A percentile compares a stretch with the other conserved stretches of the same genome.
Evolutionary conservation across 2,329 filamentous ascomycete species (phyloP).

Genomic region (Nemania abortiva): DNA sequence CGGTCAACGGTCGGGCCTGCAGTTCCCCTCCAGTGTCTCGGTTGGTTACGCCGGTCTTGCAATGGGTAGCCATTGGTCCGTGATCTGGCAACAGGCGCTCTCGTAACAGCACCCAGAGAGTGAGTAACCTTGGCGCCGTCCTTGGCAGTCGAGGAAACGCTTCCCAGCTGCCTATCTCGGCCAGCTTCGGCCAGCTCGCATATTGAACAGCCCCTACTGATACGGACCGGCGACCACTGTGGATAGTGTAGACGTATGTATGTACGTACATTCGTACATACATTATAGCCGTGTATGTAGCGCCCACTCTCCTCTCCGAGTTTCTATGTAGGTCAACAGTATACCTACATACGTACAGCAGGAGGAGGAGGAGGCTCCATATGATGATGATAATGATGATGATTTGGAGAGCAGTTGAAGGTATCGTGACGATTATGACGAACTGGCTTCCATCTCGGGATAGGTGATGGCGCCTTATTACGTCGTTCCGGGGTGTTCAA

Average conservation of each 20-base stretch:
- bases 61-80: constrained; percentile 24
- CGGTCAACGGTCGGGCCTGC: constrained; percentile 31
- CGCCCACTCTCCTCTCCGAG: not conserved
- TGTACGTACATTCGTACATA: not conserved
- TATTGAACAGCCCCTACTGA: constrained; percentile 27
- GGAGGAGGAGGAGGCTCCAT: not conserved
- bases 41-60: constrained; percentile 31
- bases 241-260: constrained; percentile 6
- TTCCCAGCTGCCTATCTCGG: constrained; percentile 39
- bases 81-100: constrained; percentile 23
- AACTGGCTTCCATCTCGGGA: constrained; percentile 9
- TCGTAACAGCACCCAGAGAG: constrained; percentile 36
- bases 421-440: not conserved
- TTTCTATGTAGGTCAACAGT: not conserved
- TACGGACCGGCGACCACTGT: constrained; percentile 22
- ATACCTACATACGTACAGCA: too few species aligned
- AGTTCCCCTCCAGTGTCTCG: constrained; percentile 25
- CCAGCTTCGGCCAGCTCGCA: constrained; percentile 36
- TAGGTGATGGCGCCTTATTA: constrained; percentile 12
- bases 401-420: constrained; percentile 3
- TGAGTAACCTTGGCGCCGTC: constrained; percentile 33
- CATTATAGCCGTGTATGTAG: not conserved
- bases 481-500: not conserved
- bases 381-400: too few species aligned
- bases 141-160: constrained; percentile 30